These are phyloP conservation scores for Benincasa hispida DNA, from an alignment of 306 rosid genomes.

Conservation along the genomic window DNA sequence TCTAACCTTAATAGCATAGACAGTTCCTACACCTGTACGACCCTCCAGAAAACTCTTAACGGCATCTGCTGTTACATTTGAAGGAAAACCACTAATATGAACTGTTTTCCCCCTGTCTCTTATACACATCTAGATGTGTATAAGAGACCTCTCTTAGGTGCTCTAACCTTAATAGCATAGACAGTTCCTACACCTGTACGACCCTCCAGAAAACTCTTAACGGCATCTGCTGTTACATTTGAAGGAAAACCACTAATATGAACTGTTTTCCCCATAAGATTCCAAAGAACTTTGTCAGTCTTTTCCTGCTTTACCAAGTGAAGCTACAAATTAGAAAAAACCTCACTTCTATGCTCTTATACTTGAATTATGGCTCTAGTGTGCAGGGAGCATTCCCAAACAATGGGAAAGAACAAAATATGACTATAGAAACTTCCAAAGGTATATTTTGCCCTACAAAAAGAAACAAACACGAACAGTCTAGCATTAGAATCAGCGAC, in stretches of 20 bases:
- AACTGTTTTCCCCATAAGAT: constrained; percentile 29
- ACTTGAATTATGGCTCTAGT: background rate
- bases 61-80: constrained; percentile 13
- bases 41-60: constrained; percentile 28
- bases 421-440: background rate
- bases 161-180: constrained; percentile 14
- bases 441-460: background rate
- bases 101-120: too few species aligned
- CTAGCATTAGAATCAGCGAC: background rate
- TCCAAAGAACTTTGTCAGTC: background rate
- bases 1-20: constrained; percentile 18
- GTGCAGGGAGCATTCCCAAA: background rate
- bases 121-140: too few species aligned
- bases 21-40: constrained; percentile 32
- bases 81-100: constrained; percentile 28
- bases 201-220: constrained; percentile 26
- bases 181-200: constrained; percentile 35
- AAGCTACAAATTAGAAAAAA: too few species aligned
- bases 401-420: background rate
- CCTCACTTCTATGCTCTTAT: background rate
- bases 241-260: constrained; percentile 28
- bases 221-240: constrained; percentile 15
- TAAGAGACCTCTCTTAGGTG: constrained; percentile 6
- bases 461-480: background rate
- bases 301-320: too few species aligned